A percentile compares a stretch with the other conserved stretches of the same genome.
phyloP scores from a whole-genome alignment of 2,329 filamentous ascomycete species.

The Knufia fluminis region DNA sequence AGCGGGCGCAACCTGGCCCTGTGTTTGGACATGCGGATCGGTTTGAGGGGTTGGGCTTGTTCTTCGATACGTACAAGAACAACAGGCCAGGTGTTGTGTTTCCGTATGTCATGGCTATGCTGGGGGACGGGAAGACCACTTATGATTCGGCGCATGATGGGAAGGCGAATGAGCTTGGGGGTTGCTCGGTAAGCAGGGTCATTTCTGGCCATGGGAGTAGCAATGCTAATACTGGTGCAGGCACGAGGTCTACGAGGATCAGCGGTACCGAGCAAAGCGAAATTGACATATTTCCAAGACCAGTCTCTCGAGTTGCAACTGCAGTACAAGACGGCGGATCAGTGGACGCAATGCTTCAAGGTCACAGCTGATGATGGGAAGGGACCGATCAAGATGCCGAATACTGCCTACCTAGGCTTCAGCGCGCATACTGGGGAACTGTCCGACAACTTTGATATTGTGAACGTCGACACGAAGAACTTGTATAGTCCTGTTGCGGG shows the following conservation, averaged over 20 bases:
- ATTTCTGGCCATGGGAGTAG: neutral
- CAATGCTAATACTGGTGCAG: constrained; percentile 25
- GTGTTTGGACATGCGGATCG: constrained; percentile 83
- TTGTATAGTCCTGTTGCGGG: constrained; percentile 56
- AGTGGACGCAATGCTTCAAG: constrained; percentile 87
- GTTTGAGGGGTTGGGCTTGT: constrained; percentile 90
- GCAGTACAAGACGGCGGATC: constrained; percentile 82
- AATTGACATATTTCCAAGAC: constrained; percentile 93
- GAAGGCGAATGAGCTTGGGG: constrained; percentile 83
- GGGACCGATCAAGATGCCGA: constrained; percentile 64
- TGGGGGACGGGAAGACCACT: constrained; percentile 75
- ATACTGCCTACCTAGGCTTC: constrained; percentile 56
- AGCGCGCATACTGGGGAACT: constrained; percentile 81
- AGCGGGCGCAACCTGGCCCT: constrained; percentile 67
- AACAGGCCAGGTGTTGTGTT: constrained; percentile 92
- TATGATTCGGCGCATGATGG: constrained; percentile 95
- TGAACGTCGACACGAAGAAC: constrained; percentile 77
- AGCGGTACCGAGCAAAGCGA: constrained; percentile 70
- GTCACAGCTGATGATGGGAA: constrained; percentile 49
- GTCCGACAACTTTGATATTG: constrained; percentile 94
- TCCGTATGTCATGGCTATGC: constrained; percentile 97
- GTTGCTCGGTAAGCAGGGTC: constrained; percentile 60
- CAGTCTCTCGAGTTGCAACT: constrained; percentile 82
- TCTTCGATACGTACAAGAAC: constrained; percentile 99
- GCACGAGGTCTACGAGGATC: constrained; percentile 80